These are phyloP conservation scores for Chalciporus piperatus DNA, from an alignment of 768 basidiomycete species.

Conservation along the genomic window DNA sequence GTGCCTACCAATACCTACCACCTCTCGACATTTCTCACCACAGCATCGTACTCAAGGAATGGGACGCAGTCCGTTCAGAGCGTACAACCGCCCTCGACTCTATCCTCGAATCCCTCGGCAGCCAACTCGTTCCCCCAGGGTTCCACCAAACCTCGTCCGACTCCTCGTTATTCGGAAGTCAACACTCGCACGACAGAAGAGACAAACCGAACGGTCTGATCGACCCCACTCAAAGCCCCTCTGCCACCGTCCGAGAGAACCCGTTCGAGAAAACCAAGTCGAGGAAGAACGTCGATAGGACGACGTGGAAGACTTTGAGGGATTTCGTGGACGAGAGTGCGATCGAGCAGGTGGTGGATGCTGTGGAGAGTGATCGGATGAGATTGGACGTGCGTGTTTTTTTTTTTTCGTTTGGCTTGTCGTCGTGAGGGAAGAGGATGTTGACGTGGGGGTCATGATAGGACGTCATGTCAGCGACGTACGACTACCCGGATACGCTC, in stretches of 20 bases:
- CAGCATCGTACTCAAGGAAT: constrained; percentile 47
- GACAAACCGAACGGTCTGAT: constrained; percentile 31
- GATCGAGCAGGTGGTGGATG: constrained; percentile 73
- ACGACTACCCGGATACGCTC: constrained; percentile 67
- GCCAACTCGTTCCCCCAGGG: constrained; percentile 72
- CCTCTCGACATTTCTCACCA: not conserved
- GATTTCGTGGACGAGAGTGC: constrained; percentile 85
- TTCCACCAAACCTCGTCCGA: constrained; percentile 67
- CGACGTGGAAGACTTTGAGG: constrained; percentile 75
- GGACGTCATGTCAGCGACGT: constrained; percentile 61
- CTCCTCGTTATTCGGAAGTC: constrained; percentile 79
- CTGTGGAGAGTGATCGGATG: constrained; percentile 66
- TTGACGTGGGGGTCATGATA: constrained; percentile 24
- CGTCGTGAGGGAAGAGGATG: no score
- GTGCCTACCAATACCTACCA: constrained; percentile 13
- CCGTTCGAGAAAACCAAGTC: constrained; percentile 16
- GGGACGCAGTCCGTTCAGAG: constrained; percentile 63
- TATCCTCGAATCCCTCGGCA: constrained; percentile 68
- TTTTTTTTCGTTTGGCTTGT: not conserved
- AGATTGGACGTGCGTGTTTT: constrained; percentile 57
- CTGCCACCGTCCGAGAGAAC: constrained; percentile 30
- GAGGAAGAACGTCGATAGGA: constrained; percentile 40
- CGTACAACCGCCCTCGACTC: constrained; percentile 62
- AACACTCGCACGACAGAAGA: constrained; percentile 50
- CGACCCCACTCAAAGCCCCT: constrained; percentile 35